phyloP scores from a whole-genome alignment of 495 filamentous ascomycete genomes.

The Pseudomonodictys pantanalensis region DNA sequence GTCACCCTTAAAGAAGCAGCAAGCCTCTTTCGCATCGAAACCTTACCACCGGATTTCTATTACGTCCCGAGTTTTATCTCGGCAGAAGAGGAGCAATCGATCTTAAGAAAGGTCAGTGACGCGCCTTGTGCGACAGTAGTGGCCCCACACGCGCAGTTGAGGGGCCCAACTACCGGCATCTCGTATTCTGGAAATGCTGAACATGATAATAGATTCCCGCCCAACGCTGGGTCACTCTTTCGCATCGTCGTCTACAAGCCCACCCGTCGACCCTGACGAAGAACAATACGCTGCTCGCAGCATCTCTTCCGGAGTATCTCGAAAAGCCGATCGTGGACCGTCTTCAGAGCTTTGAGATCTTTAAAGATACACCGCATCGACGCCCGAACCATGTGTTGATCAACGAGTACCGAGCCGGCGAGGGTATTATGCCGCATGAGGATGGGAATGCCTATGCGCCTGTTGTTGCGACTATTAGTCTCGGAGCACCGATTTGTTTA shows the following conservation, averaged over 20 bases:
- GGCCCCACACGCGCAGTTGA: too few relatives aligned
- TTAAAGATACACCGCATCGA: slow-evolving; percentile 66
- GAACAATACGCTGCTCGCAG: slow-evolving; percentile 69
- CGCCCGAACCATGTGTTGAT: slow-evolving; percentile 87
- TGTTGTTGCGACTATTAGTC: slow-evolving; percentile 84
- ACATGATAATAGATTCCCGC: slow-evolving; percentile 35
- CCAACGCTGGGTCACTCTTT: slow-evolving; percentile 74
- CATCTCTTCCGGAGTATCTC: slow-evolving; percentile 77
- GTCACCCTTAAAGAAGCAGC: too few relatives aligned
- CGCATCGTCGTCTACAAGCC: slow-evolving; percentile 83
- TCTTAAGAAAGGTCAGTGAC: slow-evolving; percentile 63
- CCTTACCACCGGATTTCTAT: slow-evolving; percentile 66
- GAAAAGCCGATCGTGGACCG: slow-evolving; percentile 64
- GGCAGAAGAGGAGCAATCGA: slow-evolving; percentile 64
- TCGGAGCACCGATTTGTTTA: slow-evolving; percentile 73
- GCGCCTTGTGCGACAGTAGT: too few relatives aligned
- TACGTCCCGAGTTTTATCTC: slow-evolving; percentile 89
- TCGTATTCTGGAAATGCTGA: too few relatives aligned
- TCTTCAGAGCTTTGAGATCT: slow-evolving; percentile 60
- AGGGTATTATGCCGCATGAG: slow-evolving; percentile 96
- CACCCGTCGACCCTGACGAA: slow-evolving; percentile 76
- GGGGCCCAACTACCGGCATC: too few relatives aligned
- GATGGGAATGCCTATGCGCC: slow-evolving; percentile 85
- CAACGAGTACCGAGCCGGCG: slow-evolving; percentile 84
- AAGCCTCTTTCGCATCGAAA: slow-evolving; percentile 46